Percentiles rank a stretch among this genome's conserved stretches.
phyloP scores from a whole-genome alignment of 495 filamentous ascomycete genomes.

The Aspergillus avenaceus region DNA sequence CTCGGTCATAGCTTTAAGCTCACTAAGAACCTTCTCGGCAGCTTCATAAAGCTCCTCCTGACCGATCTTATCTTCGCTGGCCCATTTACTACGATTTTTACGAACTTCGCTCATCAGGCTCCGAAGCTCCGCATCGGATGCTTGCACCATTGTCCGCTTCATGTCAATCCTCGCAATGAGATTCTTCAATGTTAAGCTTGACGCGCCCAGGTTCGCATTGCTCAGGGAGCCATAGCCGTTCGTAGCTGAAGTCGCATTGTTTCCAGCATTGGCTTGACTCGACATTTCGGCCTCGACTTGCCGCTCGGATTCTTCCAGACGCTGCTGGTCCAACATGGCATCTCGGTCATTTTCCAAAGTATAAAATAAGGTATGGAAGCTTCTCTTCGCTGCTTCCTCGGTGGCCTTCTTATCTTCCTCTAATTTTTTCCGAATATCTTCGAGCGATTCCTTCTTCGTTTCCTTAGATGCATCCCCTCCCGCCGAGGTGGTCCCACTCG shows the following conservation, averaged over 20 bases:
- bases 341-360: slow-evolving; percentile 91
- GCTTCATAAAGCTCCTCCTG: slow-evolving; percentile 98
- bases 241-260: slow-evolving; percentile 41
- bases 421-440: slow-evolving; percentile 87
- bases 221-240: slow-evolving; percentile 79
- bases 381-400: slow-evolving; percentile 82
- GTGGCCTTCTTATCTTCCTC: slow-evolving; percentile 92
- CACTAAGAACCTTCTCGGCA: slow-evolving; percentile 89
- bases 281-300: slow-evolving; percentile 92
- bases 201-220: slow-evolving; percentile 90
- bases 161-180: slow-evolving; percentile 92
- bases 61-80: slow-evolving; percentile 91
- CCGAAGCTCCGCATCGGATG: slow-evolving; percentile 88
- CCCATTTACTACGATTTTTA: slow-evolving; percentile 98
- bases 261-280: slow-evolving; percentile 54
- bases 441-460: slow-evolving; percentile 59
- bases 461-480: slow-evolving; percentile 35
- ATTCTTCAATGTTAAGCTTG: slow-evolving; percentile 94
- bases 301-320: slow-evolving; percentile 91
- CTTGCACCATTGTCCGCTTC: slow-evolving; percentile 79
- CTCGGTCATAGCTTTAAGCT: slow-evolving; percentile 94
- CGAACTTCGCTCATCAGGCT: slow-evolving; percentile 93
- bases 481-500: slow-evolving; percentile 24
- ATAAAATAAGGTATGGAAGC: slow-evolving; percentile 89
- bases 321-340: slow-evolving; percentile 96